These are phyloP conservation scores for Fusarium subtropicale DNA, from an alignment of 2,329 filamentous ascomycete species.

Conservation along the genomic window DNA sequence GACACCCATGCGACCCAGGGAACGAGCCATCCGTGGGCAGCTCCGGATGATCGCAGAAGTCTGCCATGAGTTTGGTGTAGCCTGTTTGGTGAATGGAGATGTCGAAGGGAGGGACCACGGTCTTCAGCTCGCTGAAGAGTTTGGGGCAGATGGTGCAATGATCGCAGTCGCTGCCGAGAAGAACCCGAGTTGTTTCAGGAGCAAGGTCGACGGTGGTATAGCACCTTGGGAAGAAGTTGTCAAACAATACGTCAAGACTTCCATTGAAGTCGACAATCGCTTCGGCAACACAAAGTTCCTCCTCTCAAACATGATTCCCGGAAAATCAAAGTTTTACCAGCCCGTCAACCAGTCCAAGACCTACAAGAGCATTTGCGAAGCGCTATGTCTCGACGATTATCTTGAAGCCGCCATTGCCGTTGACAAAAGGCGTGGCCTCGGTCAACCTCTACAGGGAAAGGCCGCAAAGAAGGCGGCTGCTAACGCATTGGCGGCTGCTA, in stretches of 20 bases:
- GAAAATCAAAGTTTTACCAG: constrained; percentile 74
- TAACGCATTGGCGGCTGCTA: constrained; percentile 57
- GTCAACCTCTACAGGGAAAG: constrained; percentile 58
- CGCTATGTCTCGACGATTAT: constrained; percentile 73
- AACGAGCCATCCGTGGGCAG: constrained; percentile 87
- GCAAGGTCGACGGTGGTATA: constrained; percentile 74
- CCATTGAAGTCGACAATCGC: constrained; percentile 83
- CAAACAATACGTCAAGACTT: constrained; percentile 76
- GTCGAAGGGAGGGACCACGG: constrained; percentile 81
- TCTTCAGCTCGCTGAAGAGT: constrained; percentile 77
- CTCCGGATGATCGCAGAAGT: constrained; percentile 84
- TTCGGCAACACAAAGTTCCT: constrained; percentile 95
- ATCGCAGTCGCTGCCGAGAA: constrained; percentile 93
- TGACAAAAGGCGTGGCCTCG: constrained; percentile 72
- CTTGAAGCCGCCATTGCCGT: constrained; percentile 71
- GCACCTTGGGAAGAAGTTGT: constrained; percentile 82
- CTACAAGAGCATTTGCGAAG: constrained; percentile 76
- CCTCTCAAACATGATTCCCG: constrained; percentile 85
- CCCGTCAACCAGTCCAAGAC: constrained; percentile 73
- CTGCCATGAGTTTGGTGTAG: constrained; percentile 86
- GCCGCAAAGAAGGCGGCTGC: constrained; percentile 52
- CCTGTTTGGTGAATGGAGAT: constrained; percentile 96
- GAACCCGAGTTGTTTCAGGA: constrained; percentile 88
- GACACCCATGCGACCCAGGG: constrained; percentile 91
- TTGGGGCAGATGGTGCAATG: constrained; percentile 93